These are phyloP conservation scores for Sugiyamaella americana DNA, from an alignment of 805 yeast genomes.

Conservation along the genomic window DNA sequence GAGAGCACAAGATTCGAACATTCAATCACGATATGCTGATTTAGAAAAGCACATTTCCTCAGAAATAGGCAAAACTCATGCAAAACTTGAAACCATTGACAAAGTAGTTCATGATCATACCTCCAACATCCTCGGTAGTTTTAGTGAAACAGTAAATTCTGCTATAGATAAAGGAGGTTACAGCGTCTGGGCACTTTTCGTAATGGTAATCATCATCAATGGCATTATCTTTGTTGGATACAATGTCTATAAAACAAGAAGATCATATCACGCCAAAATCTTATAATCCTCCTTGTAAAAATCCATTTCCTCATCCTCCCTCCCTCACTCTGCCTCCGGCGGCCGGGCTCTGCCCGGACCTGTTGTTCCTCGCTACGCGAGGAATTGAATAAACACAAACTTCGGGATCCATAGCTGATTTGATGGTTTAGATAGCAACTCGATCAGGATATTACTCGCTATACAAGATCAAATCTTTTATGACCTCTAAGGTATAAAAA, in stretches of 20 bases:
- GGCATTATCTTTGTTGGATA: slow-evolving; percentile 27
- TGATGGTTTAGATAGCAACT: no score
- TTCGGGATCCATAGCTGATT: no score
- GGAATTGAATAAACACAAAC: no score
- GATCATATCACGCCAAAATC: slow-evolving; percentile 22
- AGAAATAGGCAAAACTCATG: slow-evolving; percentile 16
- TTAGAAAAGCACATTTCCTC: slow-evolving; percentile 13
- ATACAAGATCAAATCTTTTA: no score
- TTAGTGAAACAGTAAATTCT: slow-evolving; percentile 23
- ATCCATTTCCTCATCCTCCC: no score
- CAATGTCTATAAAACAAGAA: slow-evolving; percentile 26
- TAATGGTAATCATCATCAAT: slow-evolving; percentile 22
- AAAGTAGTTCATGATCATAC: slow-evolving; percentile 26
- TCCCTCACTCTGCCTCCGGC: no score
- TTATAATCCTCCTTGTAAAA: no score
- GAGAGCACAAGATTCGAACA: slow-evolving; percentile 7
- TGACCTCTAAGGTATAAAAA: no score
- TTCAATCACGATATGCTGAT: slow-evolving; percentile 7
- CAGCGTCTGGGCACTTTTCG: slow-evolving; percentile 23
- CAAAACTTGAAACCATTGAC: slow-evolving; percentile 19
- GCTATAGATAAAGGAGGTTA: slow-evolving; percentile 27
- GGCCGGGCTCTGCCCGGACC: no score
- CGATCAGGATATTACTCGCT: no score
- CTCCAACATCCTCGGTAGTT: slow-evolving; percentile 20
- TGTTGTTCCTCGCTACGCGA: no score